Conservation (phyloP, 768 basidiomycete species). For the Auricularia heimuer region DNA sequence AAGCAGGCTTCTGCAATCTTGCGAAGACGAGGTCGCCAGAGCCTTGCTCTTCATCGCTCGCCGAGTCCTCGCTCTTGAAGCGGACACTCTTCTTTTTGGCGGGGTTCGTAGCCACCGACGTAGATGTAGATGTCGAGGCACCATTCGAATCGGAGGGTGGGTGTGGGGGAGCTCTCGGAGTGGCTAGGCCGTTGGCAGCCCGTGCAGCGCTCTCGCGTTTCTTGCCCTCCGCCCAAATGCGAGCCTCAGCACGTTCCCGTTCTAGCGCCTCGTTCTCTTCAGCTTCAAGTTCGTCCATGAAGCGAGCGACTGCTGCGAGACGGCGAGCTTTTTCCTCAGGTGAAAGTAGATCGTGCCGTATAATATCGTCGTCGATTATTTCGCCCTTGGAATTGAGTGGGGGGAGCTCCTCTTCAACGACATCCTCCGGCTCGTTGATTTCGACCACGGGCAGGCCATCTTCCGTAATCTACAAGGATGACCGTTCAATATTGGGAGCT, state of each 20-base stretch:
- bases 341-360: not conserved
- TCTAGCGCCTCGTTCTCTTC: slow-evolving; percentile 14
- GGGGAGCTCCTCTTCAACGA: slow-evolving; percentile 11
- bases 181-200: not conserved
- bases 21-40: slow-evolving; percentile 3
- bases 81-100: slow-evolving; percentile 2
- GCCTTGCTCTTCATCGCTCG: not conserved
- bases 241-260: slow-evolving; percentile 18
- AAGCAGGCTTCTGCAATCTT: not conserved
- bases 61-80: not conserved
- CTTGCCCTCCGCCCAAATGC: slow-evolving; percentile 22
- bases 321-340: slow-evolving; percentile 11
- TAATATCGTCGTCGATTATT: not conserved
- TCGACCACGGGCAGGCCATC: slow-evolving; percentile 13
- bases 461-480: slow-evolving; percentile 7
- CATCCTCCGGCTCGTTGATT: slow-evolving; percentile 7
- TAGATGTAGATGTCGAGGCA: not conserved
- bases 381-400: slow-evolving; percentile 4
- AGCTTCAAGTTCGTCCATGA: slow-evolving; percentile 10
- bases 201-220: slow-evolving; percentile 12
- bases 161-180: not conserved
- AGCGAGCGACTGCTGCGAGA: slow-evolving; percentile 3
- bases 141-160: not conserved
- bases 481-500: not conserved
- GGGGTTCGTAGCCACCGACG: not conserved